Conservation (phyloP, 139 green algal genomes). For the Picochlorum sp. region DNA sequence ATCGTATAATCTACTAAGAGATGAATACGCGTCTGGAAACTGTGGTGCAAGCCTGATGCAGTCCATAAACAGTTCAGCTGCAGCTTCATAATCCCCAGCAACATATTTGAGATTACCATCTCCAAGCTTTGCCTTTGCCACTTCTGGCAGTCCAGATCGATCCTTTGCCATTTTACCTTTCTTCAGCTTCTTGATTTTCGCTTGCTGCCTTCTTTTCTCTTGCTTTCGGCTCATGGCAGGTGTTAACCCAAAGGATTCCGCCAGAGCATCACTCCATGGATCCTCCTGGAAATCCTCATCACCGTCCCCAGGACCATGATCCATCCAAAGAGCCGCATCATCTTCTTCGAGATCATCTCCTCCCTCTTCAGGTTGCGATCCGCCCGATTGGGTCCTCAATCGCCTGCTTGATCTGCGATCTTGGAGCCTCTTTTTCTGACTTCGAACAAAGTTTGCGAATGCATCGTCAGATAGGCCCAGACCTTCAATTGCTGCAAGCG, state of each 20-base stretch:
- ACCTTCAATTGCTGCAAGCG: neutral
- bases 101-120: constrained; percentile 85
- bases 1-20: constrained; percentile 71
- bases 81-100: constrained; percentile 22
- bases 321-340: neutral
- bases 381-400: too few species aligned
- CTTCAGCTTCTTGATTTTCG: neutral
- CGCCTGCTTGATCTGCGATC: too few species aligned
- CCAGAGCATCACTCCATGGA: constrained; percentile 31
- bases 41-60: constrained; percentile 67
- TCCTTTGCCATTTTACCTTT: neutral
- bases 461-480: neutral
- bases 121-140: constrained; percentile 50
- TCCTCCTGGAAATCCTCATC: neutral
- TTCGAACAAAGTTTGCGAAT: too few species aligned
- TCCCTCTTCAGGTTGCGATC: too few species aligned
- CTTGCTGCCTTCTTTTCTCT: neutral
- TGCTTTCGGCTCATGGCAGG: constrained; percentile 1
- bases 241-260: constrained; percentile 34
- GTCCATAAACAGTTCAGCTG: constrained; percentile 54
- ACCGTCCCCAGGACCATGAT: neutral
- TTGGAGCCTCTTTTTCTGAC: too few species aligned
- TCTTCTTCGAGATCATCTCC: neutral
- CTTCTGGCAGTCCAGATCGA: constrained; percentile 42
- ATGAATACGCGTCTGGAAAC: constrained; percentile 72